Evolutionary conservation across 2,329 filamentous ascomycete genomes (phyloP).

Genomic region (Madurella fahalii): DNA sequence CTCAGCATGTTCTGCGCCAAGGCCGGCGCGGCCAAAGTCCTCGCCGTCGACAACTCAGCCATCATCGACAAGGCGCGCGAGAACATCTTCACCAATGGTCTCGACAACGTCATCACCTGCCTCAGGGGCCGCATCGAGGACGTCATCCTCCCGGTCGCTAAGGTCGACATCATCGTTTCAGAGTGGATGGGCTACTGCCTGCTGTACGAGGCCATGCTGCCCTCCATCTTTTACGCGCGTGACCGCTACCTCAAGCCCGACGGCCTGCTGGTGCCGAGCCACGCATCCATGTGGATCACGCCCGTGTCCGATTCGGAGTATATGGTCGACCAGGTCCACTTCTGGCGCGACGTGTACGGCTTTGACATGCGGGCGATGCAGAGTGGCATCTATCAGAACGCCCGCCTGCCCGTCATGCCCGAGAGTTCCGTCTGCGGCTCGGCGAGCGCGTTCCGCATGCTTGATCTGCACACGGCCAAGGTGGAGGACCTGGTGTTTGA

Average conservation of each 20-base stretch:
- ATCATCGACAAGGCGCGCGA: slow-evolving; percentile 85
- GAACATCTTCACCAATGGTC: slow-evolving; percentile 77
- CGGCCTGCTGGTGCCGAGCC: slow-evolving; percentile 81
- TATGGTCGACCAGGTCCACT: slow-evolving; percentile 70
- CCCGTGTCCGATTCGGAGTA: slow-evolving; percentile 76
- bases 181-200: slow-evolving; percentile 98
- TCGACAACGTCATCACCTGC: slow-evolving; percentile 70
- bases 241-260: slow-evolving; percentile 78
- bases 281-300: slow-evolving; percentile 77
- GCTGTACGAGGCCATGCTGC: slow-evolving; percentile 93
- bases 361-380: slow-evolving; percentile 95
- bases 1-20: slow-evolving; percentile 92
- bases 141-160: slow-evolving; percentile 67
- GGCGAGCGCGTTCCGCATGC: slow-evolving; percentile 63
- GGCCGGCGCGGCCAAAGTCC: slow-evolving; percentile 79
- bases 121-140: slow-evolving; percentile 86
- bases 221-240: slow-evolving; percentile 82
- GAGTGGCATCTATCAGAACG: slow-evolving; percentile 73
- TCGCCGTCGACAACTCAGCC: slow-evolving; percentile 87
- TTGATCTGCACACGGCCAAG: slow-evolving; percentile 71
- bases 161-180: slow-evolving; percentile 91
- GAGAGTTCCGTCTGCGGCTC: slow-evolving; percentile 55
- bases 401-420: slow-evolving; percentile 70
- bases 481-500: slow-evolving; percentile 72
- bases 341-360: slow-evolving; percentile 91